These are phyloP conservation scores for Parathielavia hyrcaniae DNA, from an alignment of 495 filamentous ascomycete species.

Conservation along the genomic window DNA sequence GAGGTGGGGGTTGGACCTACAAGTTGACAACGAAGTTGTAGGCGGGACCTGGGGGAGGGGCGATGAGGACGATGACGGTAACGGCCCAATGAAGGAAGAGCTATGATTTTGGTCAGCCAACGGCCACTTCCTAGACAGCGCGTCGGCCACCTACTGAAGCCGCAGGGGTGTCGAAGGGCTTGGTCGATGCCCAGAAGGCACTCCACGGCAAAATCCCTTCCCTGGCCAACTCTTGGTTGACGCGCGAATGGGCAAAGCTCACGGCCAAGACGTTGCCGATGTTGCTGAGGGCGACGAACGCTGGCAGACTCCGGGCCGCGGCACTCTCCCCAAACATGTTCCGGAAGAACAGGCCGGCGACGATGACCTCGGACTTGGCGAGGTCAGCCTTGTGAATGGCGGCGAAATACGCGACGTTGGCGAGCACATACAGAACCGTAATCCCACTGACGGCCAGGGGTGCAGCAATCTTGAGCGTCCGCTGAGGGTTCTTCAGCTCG, in stretches of 20 bases:
- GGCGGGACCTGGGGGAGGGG: constrained; percentile 42
- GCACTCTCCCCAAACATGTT: constrained; percentile 40
- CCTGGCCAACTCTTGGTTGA: constrained; percentile 64
- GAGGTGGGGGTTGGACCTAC: constrained; percentile 13
- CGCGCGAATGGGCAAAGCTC: constrained; percentile 49
- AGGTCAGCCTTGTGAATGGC: constrained; percentile 45
- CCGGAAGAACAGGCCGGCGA: constrained; percentile 45
- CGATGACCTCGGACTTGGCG: constrained; percentile 44
- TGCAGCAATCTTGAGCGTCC: constrained; percentile 56
- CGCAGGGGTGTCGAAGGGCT: constrained; percentile 36
- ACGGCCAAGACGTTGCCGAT: constrained; percentile 53
- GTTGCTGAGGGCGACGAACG: constrained; percentile 57
- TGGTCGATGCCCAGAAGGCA: constrained; percentile 41
- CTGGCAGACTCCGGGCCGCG: constrained; percentile 45
- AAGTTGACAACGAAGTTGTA: constrained; percentile 48
- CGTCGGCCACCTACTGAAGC: constrained; percentile 33
- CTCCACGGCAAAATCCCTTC: constrained; percentile 61
- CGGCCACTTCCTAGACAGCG: not conserved
- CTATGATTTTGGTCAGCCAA: constrained; percentile 11
- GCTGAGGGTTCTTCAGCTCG: constrained; percentile 55
- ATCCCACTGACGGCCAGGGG: constrained; percentile 53
- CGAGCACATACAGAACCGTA: constrained; percentile 55
- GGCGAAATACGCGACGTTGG: constrained; percentile 58
- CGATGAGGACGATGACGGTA: constrained; percentile 44
- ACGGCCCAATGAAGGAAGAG: constrained; percentile 50